Conservation (phyloP, 2,329 filamentous ascomycete genomes). For the Lanzia echinophila region DNA sequence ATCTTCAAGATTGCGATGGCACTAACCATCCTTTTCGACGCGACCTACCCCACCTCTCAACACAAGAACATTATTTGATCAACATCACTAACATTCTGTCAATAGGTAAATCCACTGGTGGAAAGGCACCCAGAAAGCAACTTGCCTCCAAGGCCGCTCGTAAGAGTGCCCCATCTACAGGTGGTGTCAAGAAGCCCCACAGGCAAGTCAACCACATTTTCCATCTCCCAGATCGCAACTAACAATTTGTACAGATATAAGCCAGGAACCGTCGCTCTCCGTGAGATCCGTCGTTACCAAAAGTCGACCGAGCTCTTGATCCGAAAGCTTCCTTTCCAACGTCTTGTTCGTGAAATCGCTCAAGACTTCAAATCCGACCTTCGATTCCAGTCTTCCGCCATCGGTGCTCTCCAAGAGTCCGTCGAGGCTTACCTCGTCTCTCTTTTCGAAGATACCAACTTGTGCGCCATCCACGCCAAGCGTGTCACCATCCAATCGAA, state of each 20-base stretch:
- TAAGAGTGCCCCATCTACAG: constrained; percentile 96
- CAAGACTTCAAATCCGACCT: constrained; percentile 94
- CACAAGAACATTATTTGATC: constrained; percentile 8
- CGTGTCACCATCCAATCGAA: constrained; percentile 83
- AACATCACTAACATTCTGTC: constrained; percentile 19
- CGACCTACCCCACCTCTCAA: constrained; percentile 7
- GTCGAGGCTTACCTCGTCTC: constrained; percentile 98
- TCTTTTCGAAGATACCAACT: constrained; percentile 96
- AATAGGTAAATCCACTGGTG: constrained; percentile 64
- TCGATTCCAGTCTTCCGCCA: constrained; percentile 97
- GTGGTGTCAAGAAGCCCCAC: constrained; percentile 1
- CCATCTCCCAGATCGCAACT: not conserved
- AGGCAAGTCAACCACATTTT: not conserved
- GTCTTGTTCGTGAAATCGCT: constrained; percentile 93
- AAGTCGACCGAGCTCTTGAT: constrained; percentile 95
- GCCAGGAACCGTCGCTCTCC: constrained; percentile 91
- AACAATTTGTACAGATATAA: constrained; percentile 58
- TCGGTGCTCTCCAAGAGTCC: constrained; percentile 95
- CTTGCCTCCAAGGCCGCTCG: constrained; percentile 96
- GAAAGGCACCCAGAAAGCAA: constrained; percentile 85
- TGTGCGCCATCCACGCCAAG: constrained; percentile 98
- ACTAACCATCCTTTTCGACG: constrained; percentile 15
- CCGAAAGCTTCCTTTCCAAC: constrained; percentile 96
- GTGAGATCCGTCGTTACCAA: constrained; percentile 98
- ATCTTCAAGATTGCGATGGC: constrained; percentile 17